Evolutionary conservation across 306 rosid species (phyloP).

Genomic region (Mimosa bimucronata): DNA sequence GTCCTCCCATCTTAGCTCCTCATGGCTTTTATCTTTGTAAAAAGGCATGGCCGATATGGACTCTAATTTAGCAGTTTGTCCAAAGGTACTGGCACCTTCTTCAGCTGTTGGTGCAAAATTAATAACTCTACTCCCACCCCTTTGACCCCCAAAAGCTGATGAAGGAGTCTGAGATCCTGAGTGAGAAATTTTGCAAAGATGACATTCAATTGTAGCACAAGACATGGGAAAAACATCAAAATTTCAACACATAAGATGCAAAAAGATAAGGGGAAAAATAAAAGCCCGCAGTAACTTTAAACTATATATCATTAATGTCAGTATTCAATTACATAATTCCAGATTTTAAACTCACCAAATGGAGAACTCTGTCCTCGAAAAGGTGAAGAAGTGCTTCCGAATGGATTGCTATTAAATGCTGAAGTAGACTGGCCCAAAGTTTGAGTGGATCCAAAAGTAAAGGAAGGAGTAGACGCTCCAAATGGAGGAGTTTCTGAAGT

Average conservation of each 20-base stretch:
- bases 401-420: conserved; percentile 75
- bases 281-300: conserved; percentile 12
- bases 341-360: conserved; percentile 63
- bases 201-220: too few relatives aligned
- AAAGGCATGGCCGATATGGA: conserved; percentile 92
- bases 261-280: neutral
- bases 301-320: conserved; percentile 4
- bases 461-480: conserved; percentile 68
- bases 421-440: conserved; percentile 80
- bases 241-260: too few relatives aligned
- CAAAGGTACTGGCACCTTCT: conserved; percentile 64
- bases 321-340: neutral
- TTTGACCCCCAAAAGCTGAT: too few relatives aligned
- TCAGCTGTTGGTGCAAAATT: conserved; percentile 64
- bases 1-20: too few relatives aligned
- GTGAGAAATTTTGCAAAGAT: too few relatives aligned
- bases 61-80: conserved; percentile 72
- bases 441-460: conserved; percentile 63
- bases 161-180: too few relatives aligned
- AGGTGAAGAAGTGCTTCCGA: conserved; percentile 58
- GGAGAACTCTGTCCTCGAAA: conserved; percentile 83
- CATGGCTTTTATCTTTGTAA: conserved; percentile 46
- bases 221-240: too few relatives aligned
- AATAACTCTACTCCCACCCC: conserved; percentile 80
- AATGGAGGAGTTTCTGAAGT: conserved; percentile 56